Percentiles rank a stretch among this genome's conserved stretches.
Evolutionary conservation across 345 rosid genomes (phyloP).

Genomic region (Salix udensis): DNA sequence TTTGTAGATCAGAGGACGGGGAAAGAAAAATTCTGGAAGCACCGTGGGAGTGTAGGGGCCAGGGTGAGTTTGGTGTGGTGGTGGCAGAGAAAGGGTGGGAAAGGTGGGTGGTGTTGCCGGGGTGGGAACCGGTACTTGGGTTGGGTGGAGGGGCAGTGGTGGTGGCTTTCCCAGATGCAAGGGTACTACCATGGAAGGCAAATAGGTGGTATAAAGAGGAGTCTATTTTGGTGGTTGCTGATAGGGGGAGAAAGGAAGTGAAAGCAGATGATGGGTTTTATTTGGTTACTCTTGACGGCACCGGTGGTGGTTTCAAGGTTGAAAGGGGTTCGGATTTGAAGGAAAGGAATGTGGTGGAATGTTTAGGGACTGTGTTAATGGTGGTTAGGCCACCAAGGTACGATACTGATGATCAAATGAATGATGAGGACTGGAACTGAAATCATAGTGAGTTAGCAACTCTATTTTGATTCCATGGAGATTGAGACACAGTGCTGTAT

Average conservation of each 20-base stretch:
- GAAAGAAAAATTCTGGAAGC: conserved; percentile 57
- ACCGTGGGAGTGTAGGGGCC: conserved; percentile 45
- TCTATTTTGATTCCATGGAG: conserved; percentile 5
- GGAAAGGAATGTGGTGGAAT: conserved; percentile 49
- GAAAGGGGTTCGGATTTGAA: conserved; percentile 69
- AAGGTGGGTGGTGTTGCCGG: conserved; percentile 85
- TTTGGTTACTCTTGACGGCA: conserved; percentile 39
- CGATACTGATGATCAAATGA: conserved; percentile 53
- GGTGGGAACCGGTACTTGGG: conserved; percentile 52
- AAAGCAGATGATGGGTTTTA: conserved; percentile 61
- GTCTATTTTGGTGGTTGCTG: conserved; percentile 63
- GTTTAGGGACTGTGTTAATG: conserved; percentile 57
- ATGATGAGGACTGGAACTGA: conserved; percentile 80
- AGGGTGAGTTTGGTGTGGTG: conserved; percentile 75
- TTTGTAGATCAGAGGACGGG: conserved; percentile 57
- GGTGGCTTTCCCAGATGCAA: conserved; percentile 67
- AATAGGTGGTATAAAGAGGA: conserved; percentile 73
- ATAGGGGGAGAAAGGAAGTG: conserved; percentile 56
- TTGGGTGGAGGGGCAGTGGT: conserved; percentile 58
- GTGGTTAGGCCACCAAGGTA: conserved; percentile 79
- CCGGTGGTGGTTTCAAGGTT: conserved; percentile 49
- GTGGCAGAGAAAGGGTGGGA: conserved; percentile 75
- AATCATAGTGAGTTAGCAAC: not conserved
- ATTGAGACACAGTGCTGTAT: conserved; percentile 14
- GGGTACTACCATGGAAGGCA: conserved; percentile 66